Percentiles rank a stretch among this genome's conserved stretches.
Conservation (phyloP, 2,329 filamentous ascomycete genomes). For the Pseudogymnoascus sp. region DNA sequence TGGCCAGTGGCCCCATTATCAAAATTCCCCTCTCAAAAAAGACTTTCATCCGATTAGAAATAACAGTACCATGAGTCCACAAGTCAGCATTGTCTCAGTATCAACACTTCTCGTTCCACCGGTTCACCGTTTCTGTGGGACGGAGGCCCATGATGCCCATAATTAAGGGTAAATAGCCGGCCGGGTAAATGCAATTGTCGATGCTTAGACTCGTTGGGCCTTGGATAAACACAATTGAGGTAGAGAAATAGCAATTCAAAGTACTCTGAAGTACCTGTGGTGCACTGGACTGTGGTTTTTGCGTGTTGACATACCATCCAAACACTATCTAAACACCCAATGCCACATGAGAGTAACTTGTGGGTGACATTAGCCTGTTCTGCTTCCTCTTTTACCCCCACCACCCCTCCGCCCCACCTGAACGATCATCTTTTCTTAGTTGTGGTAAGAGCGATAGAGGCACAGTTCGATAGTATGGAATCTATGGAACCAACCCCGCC, state of each 20-base stretch:
- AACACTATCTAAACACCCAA: not conserved
- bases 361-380: constrained; percentile 2
- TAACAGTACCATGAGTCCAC: not conserved
- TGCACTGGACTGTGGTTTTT: not conserved
- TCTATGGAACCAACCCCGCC: not conserved
- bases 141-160: not conserved
- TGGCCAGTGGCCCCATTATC: not conserved
- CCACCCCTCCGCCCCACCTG: constrained; percentile 5
- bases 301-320: not conserved
- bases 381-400: not conserved
- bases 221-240: not conserved
- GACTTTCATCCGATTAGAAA: not conserved
- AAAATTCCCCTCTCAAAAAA: not conserved
- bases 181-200: constrained; percentile 3
- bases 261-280: not conserved
- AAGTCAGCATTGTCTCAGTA: not conserved
- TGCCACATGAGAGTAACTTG: not conserved
- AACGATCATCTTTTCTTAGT: not conserved
- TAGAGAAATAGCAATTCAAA: not conserved
- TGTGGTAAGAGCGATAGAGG: not conserved
- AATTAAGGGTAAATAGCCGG: constrained; percentile 1
- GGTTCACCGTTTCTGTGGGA: not conserved
- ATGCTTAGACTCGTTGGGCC: not conserved
- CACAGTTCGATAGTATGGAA: not conserved
- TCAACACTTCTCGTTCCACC: not conserved